A percentile compares a stretch with the other conserved stretches of the same genome.
Evolutionary conservation across 495 filamentous ascomycete species (phyloP).

Genomic region (Talaromyces proteolyticus): DNA sequence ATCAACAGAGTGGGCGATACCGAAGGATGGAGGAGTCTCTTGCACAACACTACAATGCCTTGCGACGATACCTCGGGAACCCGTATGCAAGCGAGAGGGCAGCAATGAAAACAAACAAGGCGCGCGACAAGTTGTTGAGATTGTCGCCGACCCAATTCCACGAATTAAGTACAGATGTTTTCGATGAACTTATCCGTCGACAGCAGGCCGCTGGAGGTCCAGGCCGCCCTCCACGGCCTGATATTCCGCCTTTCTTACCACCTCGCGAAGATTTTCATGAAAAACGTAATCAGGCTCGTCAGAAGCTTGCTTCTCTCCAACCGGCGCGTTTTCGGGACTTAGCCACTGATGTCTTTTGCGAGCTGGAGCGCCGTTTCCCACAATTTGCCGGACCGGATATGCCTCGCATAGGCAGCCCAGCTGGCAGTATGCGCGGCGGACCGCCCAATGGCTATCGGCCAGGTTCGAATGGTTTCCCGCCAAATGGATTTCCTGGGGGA

Average conservation of each 20-base stretch:
- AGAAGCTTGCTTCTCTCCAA: slow-evolving; percentile 85
- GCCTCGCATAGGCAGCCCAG: slow-evolving; percentile 63
- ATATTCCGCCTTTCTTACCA: slow-evolving; percentile 64
- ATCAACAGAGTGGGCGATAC: slow-evolving; percentile 53
- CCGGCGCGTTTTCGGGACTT: slow-evolving; percentile 81
- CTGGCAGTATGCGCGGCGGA: slow-evolving; percentile 46
- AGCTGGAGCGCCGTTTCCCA: slow-evolving; percentile 86
- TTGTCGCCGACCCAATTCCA: slow-evolving; percentile 90
- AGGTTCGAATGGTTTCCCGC: slow-evolving; percentile 30
- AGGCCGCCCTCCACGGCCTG: slow-evolving; percentile 42
- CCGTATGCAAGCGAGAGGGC: slow-evolving; percentile 68
- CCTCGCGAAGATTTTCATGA: slow-evolving; percentile 88
- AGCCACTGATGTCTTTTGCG: slow-evolving; percentile 92
- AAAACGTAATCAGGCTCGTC: slow-evolving; percentile 92
- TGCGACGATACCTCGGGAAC: slow-evolving; percentile 67
- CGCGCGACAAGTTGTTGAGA: slow-evolving; percentile 85
- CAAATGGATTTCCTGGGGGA: slow-evolving; percentile 34
- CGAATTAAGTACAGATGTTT: slow-evolving; percentile 95
- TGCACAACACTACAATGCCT: slow-evolving; percentile 72
- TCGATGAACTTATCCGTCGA: slow-evolving; percentile 86
- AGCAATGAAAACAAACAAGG: slow-evolving; percentile 73
- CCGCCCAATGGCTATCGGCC: slow-evolving; percentile 38
- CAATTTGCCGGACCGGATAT: slow-evolving; percentile 64
- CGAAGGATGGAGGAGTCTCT: slow-evolving; percentile 61
- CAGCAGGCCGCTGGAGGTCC: slow-evolving; percentile 59